These are phyloP conservation scores for Lycium barbarum DNA, from an alignment of 257 asterid species.

Conservation along the genomic window DNA sequence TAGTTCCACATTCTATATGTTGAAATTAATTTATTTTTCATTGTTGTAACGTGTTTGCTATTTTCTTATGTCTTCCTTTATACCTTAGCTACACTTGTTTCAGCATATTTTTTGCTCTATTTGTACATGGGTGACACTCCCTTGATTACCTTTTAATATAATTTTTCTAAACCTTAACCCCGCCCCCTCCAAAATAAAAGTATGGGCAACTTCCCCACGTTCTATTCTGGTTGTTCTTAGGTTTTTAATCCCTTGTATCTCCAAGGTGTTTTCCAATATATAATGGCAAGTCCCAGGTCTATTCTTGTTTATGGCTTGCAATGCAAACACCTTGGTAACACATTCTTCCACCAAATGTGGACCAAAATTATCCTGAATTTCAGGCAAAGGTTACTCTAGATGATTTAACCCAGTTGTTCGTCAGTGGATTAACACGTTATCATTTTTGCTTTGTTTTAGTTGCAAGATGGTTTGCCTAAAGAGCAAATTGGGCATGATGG, in stretches of 20 bases:
- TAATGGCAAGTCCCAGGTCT: neutral
- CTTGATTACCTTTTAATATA: neutral
- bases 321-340: neutral
- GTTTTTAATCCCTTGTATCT: neutral
- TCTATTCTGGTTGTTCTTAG: neutral
- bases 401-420: neutral
- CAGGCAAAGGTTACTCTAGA: neutral
- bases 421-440: conserved; percentile 19
- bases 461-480: conserved; percentile 64
- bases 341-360: neutral
- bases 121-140: conserved; percentile 19
- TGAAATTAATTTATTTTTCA: neutral
- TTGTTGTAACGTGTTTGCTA: neutral
- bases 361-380: conserved; percentile 3
- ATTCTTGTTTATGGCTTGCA: neutral
- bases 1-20: neutral
- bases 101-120: neutral
- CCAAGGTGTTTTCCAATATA: conserved; percentile 10
- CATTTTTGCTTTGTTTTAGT: conserved; percentile 14
- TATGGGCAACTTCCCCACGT: neutral
- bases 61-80: neutral
- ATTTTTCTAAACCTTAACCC: neutral
- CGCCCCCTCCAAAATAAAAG: neutral
- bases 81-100: neutral
- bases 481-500: conserved; percentile 63